Evolutionary conservation across 495 filamentous ascomycete species (phyloP).

Genomic region (Aspergillus cristatus): DNA sequence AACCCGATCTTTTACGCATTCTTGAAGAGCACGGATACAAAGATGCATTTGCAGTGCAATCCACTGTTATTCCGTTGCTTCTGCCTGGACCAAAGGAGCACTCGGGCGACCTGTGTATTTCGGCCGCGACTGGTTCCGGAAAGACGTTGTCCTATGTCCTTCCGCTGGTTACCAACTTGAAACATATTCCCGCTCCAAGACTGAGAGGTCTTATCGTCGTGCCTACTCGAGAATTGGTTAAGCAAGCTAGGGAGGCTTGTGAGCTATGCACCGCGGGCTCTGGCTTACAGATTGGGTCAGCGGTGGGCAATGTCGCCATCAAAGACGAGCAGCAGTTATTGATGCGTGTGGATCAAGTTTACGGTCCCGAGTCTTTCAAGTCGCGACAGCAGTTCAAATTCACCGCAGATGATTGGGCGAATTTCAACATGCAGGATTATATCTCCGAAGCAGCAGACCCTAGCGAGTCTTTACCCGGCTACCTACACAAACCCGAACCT

Average conservation of each 20-base stretch:
- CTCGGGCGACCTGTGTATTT: slow-evolving; percentile 72
- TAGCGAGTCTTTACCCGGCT: slow-evolving; percentile 42
- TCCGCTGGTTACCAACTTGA: slow-evolving; percentile 71
- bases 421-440: slow-evolving; percentile 38
- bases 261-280: slow-evolving; percentile 57
- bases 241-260: slow-evolving; percentile 65
- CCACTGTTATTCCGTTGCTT: slow-evolving; percentile 68
- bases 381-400: slow-evolving; percentile 27
- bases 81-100: slow-evolving; percentile 47
- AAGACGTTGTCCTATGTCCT: slow-evolving; percentile 88
- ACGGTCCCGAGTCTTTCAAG: slow-evolving; percentile 47
- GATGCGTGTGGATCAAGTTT: slow-evolving; percentile 51
- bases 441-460: slow-evolving; percentile 29
- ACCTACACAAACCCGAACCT: slow-evolving; percentile 53
- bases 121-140: slow-evolving; percentile 85
- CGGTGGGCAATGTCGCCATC: slow-evolving; percentile 68
- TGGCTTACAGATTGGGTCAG: slow-evolving; percentile 65
- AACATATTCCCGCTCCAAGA: slow-evolving; percentile 45
- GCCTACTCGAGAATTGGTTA: slow-evolving; percentile 82
- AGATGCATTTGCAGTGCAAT: slow-evolving; percentile 78
- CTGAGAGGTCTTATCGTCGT: slow-evolving; percentile 74
- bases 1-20: slow-evolving; percentile 45
- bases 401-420: slow-evolving; percentile 36
- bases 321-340: slow-evolving; percentile 63
- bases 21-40: slow-evolving; percentile 58